Base-by-base conservation (phyloP, 2,329 filamentous ascomycete species). In the Botrytis cinerea region DNA sequence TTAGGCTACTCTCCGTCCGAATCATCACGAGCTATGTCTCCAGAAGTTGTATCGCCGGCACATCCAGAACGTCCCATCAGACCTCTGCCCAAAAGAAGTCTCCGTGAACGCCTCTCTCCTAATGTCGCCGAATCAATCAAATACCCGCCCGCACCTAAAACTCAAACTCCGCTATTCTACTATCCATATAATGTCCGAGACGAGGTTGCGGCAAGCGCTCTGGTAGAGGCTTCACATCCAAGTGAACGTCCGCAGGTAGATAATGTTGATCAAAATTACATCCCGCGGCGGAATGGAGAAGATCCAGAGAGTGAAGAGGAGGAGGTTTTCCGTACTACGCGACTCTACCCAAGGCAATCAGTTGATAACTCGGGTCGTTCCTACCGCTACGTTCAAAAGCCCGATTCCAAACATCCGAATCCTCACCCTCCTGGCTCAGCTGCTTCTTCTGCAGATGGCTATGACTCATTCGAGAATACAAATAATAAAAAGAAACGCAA, bases 401-500 rank as follows among this genome's bases (percentile, higher is more conserved):
- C 82, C 35, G 84, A 87, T n/a, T 82, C 83, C 46, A 85, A 84
- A 74, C 84, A 85, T 68, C 74, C 82, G 3, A 86, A 85, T 73
- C 82, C 85, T 28, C 86, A 89, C 61, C 88, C 89, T 35, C 87
- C 91, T 67, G 87, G 87, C 61, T 94, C 93, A 20, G 90, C 91
- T 38, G 87, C 89, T 9, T 92, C 91, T 7, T 92, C 91, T 4
- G 85, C 89, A 18, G 95, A 98, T 81, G 94, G 95, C 22, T 98
- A 98, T 82, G 96, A 99, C 82, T 96, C 94, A 10, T 97, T 98
- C 79, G 96, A 99, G 83, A 98, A 98, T 80, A 97, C 94, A 51
- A 98, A 97, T 82, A 99, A 99, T 82, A 99, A 99, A 84, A 99
- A 98, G 86, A 98, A 99, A 83, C 89, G 96, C 78, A 99, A 99